Evolutionary conservation across 1,139 yeast species (phyloP).

Genomic region (Blastobotrys arbuscula): DNA sequence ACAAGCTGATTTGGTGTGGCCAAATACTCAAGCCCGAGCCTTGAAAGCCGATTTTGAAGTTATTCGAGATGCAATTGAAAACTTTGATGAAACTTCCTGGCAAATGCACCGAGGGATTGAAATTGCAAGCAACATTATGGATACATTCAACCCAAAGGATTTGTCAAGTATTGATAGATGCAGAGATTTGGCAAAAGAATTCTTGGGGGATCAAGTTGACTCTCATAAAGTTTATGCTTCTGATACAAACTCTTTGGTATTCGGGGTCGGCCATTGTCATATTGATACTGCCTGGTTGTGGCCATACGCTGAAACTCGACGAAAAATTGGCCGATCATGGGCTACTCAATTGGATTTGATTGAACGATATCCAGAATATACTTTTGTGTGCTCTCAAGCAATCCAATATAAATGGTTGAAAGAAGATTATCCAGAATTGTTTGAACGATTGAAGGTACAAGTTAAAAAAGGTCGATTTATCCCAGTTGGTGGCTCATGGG

Average conservation of each 20-base stretch:
- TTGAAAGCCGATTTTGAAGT: slow-evolving; percentile 78
- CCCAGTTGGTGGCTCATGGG: slow-evolving; percentile 97
- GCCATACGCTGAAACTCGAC: slow-evolving; percentile 92
- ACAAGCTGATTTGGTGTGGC: slow-evolving; percentile 75
- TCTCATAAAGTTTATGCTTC: slow-evolving; percentile 48
- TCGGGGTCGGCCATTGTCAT: slow-evolving; percentile 86
- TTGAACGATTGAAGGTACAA: slow-evolving; percentile 53
- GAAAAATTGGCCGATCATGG: slow-evolving; percentile 90
- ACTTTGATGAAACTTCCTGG: slow-evolving; percentile 65
- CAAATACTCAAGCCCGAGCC: slow-evolving; percentile 76
- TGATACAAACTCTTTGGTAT: slow-evolving; percentile 40
- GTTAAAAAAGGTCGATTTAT: slow-evolving; percentile 67
- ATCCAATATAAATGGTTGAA: slow-evolving; percentile 90
- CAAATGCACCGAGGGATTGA: slow-evolving; percentile 80
- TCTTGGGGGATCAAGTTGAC: slow-evolving; percentile 61
- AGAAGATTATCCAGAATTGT: slow-evolving; percentile 75
- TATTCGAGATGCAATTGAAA: slow-evolving; percentile 84
- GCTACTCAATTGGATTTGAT: slow-evolving; percentile 79
- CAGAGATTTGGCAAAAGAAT: slow-evolving; percentile 58
- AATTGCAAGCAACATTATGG: slow-evolving; percentile 74
- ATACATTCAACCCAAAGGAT: slow-evolving; percentile 49
- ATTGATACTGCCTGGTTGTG: slow-evolving; percentile 96
- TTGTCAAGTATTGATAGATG: slow-evolving; percentile 47
- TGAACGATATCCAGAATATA: slow-evolving; percentile 82
- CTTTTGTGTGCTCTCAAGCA: slow-evolving; percentile 89